A percentile compares a stretch with the other conserved stretches of the same genome.
These are phyloP conservation scores for Catunica adiposa DNA, from an alignment of 2,329 filamentous ascomycete species.

Conservation along the genomic window DNA sequence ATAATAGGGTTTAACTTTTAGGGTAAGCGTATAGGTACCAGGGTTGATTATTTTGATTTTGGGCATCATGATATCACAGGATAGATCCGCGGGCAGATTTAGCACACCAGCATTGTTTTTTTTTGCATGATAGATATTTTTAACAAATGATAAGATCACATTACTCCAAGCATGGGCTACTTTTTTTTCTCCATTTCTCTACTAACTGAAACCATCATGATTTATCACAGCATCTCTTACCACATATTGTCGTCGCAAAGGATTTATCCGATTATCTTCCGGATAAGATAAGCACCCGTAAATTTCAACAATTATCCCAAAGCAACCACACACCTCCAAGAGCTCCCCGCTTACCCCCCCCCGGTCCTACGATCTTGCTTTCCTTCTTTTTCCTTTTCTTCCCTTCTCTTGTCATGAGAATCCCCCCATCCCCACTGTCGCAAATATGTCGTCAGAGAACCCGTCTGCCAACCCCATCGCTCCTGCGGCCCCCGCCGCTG, in stretches of 20 bases:
- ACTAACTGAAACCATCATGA: too few species aligned
- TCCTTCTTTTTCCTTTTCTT: conserved; percentile 5
- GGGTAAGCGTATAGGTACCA: background rate
- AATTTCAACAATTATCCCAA: conserved; percentile 6
- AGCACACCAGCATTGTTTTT: background rate
- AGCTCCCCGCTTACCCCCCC: background rate
- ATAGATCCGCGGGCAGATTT: background rate
- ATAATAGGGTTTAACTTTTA: conserved; percentile 31
- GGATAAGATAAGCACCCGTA: conserved; percentile 2
- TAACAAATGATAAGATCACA: too few species aligned
- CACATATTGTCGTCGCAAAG: conserved; percentile 2
- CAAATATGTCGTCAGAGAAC: conserved; percentile 13
- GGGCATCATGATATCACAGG: background rate
- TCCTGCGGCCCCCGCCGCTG: conserved; percentile 1
- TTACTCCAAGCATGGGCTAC: too few species aligned
- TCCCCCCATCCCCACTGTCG: background rate
- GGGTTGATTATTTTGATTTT: background rate
- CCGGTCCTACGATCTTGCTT: background rate
- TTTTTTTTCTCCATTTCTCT: too few species aligned
- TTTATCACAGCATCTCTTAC: too few species aligned
- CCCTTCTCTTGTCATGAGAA: conserved; percentile 8
- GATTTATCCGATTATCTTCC: conserved; percentile 6
- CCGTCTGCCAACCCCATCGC: conserved; percentile 6
- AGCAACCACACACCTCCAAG: background rate
- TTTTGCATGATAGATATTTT: too few species aligned